Conservation (phyloP, 441 rosid genomes). For the Erodium chrysanthum region DNA sequence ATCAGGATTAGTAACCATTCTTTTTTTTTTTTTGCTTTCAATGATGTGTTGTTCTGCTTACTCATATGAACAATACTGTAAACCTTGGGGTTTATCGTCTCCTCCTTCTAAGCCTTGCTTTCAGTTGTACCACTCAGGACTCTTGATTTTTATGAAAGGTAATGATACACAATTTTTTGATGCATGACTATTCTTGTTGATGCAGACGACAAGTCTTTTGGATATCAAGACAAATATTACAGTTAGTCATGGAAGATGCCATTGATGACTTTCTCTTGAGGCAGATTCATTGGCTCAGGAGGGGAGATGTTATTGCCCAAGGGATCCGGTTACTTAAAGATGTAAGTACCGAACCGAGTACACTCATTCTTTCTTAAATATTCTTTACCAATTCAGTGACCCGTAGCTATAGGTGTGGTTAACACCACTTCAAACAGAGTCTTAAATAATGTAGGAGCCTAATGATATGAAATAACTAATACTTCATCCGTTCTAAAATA, state of each 20-base stretch:
- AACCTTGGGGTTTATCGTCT: neutral
- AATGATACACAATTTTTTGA: slow-evolving; percentile 12
- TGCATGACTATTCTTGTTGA: slow-evolving; percentile 19
- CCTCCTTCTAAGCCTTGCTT: no score
- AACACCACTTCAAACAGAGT: neutral
- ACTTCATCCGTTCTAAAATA: neutral
- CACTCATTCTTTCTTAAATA: neutral
- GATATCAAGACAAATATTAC: slow-evolving; percentile 91
- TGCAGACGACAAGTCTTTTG: slow-evolving; percentile 93
- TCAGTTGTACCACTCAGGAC: neutral
- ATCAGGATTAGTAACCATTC: neutral
- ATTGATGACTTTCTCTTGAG: slow-evolving; percentile 90
- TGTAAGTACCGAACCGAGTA: slow-evolving; percentile 42
- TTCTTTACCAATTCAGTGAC: slow-evolving; percentile 1
- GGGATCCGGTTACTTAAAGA: slow-evolving; percentile 84
- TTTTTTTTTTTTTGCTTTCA: neutral
- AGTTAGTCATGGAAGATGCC: slow-evolving; percentile 94
- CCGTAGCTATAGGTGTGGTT: neutral
- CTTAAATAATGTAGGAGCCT: neutral
- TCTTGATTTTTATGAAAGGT: neutral
- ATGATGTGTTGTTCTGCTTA: neutral
- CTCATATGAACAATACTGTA: neutral
- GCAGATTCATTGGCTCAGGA: slow-evolving; percentile 72
- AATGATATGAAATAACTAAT: neutral
- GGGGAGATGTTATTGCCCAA: slow-evolving; percentile 62